phyloP scores from a whole-genome alignment of 2,329 filamentous ascomycete genomes.

The Macrophomina tecta region DNA sequence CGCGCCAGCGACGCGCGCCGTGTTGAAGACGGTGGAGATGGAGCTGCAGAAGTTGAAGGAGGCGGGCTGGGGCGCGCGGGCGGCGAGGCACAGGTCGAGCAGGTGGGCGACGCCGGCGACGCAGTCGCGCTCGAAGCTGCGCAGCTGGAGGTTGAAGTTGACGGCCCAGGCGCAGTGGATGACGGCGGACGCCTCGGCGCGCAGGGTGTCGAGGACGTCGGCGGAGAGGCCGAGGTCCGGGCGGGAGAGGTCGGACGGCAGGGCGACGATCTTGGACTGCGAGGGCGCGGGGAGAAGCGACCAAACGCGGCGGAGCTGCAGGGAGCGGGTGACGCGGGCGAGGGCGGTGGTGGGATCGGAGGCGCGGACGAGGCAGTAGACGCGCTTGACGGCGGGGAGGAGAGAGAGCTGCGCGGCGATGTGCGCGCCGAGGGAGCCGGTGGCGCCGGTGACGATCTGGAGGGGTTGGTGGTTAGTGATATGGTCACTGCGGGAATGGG shows the following conservation, averaged over 20 bases:
- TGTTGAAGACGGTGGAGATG: conserved; percentile 40
- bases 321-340: conserved; percentile 44
- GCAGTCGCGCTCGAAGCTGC: conserved; percentile 56
- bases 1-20: background rate
- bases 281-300: conserved; percentile 35
- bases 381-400: conserved; percentile 39
- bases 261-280: conserved; percentile 41
- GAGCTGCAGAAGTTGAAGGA: conserved; percentile 55
- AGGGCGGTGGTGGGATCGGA: conserved; percentile 41
- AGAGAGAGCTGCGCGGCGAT: conserved; percentile 51
- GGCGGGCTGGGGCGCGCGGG: conserved; percentile 43
- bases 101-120: conserved; percentile 55
- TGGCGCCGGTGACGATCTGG: conserved; percentile 63
- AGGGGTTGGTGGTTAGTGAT: conserved; percentile 35
- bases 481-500: conserved; percentile 30
- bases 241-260: conserved; percentile 50
- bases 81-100: conserved; percentile 47
- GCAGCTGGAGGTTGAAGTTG: conserved; percentile 62
- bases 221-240: conserved; percentile 49
- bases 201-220: conserved; percentile 32
- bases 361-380: conserved; percentile 62
- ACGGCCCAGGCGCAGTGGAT: conserved; percentile 63
- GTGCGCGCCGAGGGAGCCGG: conserved; percentile 69
- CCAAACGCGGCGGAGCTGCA: conserved; percentile 45
- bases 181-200: conserved; percentile 46